Evolutionary conservation across 2,329 filamentous ascomycete species (phyloP).

Genomic region (Rhinocladiella mackenziei): DNA sequence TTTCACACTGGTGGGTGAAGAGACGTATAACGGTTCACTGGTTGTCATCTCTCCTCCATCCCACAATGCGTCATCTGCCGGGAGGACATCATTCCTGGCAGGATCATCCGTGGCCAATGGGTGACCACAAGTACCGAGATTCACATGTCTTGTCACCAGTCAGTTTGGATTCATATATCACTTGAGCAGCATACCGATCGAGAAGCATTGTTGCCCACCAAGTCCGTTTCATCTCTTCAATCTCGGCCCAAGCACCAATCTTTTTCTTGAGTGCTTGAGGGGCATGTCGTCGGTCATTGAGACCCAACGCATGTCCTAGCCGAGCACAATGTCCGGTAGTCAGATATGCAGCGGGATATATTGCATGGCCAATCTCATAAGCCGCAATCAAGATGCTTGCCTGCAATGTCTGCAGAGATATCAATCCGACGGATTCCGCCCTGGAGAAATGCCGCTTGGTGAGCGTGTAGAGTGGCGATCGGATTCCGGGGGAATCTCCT

Average conservation of each 20-base stretch:
- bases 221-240: constrained; percentile 28
- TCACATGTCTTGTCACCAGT: constrained; percentile 28
- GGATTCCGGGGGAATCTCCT: constrained; percentile 10
- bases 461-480: constrained; percentile 28
- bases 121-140: constrained; percentile 27
- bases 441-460: constrained; percentile 31
- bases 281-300: constrained; percentile 26
- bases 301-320: constrained; percentile 26
- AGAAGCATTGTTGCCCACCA: constrained; percentile 33
- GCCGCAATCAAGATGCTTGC: constrained; percentile 33
- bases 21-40: constrained; percentile 30
- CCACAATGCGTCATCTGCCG: constrained; percentile 29
- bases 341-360: constrained; percentile 37
- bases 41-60: constrained; percentile 27
- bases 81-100: constrained; percentile 26
- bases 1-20: constrained; percentile 26
- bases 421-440: constrained; percentile 30
- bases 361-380: constrained; percentile 37
- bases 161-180: neutral
- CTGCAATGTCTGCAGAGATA: constrained; percentile 33
- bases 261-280: constrained; percentile 24
- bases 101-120: constrained; percentile 30
- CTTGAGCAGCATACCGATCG: constrained; percentile 25
- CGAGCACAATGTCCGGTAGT: constrained; percentile 29
- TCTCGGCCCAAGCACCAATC: constrained; percentile 27